A percentile compares a stretch with the other conserved stretches of the same genome.
These are phyloP conservation scores for Fusarium solani-melongenae DNA, from an alignment of 2,329 filamentous ascomycete genomes.

Conservation along the genomic window DNA sequence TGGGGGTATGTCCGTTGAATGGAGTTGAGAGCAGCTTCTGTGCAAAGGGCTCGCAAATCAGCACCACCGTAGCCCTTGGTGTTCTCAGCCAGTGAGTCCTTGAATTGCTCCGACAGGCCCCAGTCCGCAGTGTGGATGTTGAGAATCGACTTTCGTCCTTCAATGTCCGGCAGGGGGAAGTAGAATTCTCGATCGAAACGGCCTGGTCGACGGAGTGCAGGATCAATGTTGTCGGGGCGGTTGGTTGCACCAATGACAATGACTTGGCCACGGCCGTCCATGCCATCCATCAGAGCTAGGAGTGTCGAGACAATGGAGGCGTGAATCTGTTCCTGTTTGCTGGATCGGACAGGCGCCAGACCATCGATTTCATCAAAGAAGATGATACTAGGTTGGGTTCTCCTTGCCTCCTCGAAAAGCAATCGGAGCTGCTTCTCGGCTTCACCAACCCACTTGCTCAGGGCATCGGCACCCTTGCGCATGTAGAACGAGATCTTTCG, in stretches of 20 bases:
- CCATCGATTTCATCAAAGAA: conserved; percentile 99
- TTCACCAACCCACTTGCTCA: conserved; percentile 99
- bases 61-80: conserved; percentile 98
- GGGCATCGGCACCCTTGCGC: conserved; percentile 96
- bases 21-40: conserved; percentile 93
- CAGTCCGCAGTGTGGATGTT: conserved; percentile 96
- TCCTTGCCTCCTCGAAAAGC: conserved; percentile 94
- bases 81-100: conserved; percentile 82
- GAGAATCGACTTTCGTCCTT: conserved; percentile 85
- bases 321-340: conserved; percentile 98
- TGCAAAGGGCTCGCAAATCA: conserved; percentile 92
- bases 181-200: conserved; percentile 98
- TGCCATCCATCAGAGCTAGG: conserved; percentile 95
- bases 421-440: conserved; percentile 94
- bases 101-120: conserved; percentile 84
- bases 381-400: conserved; percentile 97
- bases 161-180: conserved; percentile 88
- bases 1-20: conserved; percentile 97
- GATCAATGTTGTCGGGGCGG: conserved; percentile 94
- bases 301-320: conserved; percentile 96
- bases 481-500: conserved; percentile 99
- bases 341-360: conserved; percentile 92
- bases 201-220: conserved; percentile 91
- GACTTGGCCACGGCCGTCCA: conserved; percentile 98
- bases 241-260: conserved; percentile 99